A percentile compares a stretch with the other conserved stretches of the same genome.
phyloP scores from a whole-genome alignment of 139 green algal species.

The Astrephomene gubernaculifera region DNA sequence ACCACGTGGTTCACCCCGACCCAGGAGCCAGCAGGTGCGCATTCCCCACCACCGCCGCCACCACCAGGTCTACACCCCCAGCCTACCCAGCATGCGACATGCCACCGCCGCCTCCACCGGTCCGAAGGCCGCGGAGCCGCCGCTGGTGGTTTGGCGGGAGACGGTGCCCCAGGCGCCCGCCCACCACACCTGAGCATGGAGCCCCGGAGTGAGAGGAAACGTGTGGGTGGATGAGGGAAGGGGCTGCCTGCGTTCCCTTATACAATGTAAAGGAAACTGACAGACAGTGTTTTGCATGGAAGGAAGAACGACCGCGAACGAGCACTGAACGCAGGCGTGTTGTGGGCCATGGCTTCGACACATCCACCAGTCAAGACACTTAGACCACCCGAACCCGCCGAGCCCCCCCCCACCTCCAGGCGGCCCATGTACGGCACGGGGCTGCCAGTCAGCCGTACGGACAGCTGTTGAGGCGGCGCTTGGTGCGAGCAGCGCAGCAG shows the following conservation, averaged over 20 bases:
- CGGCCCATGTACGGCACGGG: background rate
- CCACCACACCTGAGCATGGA: constrained; percentile 13
- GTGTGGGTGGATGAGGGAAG: too few species aligned
- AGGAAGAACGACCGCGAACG: too few species aligned
- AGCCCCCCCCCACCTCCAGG: constrained; percentile 1
- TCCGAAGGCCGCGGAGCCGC: background rate
- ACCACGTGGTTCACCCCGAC: too few species aligned
- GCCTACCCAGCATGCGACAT: constrained; percentile 8
- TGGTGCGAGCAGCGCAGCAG: background rate
- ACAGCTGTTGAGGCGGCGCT: background rate
- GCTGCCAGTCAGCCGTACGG: background rate
- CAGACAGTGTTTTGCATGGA: too few species aligned
- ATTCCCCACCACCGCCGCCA: background rate
- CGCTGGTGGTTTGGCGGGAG: background rate
- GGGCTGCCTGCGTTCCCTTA: too few species aligned
- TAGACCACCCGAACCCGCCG: too few species aligned
- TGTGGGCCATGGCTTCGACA: too few species aligned
- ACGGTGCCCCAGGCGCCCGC: background rate
- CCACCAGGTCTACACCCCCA: background rate
- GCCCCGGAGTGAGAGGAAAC: too few species aligned
- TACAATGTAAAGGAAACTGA: too few species aligned
- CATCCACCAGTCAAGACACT: too few species aligned
- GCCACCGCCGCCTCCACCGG: background rate
- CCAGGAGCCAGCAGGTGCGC: too few species aligned
- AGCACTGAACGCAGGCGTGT: too few species aligned